A percentile compares a stretch with the other conserved stretches of the same genome.
These are phyloP conservation scores for Xerocomellus amylosporus DNA, from an alignment of 768 basidiomycete genomes.

Conservation along the genomic window DNA sequence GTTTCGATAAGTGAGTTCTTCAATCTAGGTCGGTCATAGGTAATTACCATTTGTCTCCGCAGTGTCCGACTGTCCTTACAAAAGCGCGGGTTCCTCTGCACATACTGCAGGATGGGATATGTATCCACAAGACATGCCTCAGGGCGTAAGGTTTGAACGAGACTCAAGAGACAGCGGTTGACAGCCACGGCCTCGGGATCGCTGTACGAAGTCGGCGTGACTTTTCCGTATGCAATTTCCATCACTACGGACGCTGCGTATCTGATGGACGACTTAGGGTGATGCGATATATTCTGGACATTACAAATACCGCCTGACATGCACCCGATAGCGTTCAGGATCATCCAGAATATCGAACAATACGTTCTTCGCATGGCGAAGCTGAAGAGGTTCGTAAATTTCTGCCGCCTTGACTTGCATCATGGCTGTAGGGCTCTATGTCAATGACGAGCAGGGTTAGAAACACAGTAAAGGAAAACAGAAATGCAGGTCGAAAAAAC, in stretches of 20 bases:
- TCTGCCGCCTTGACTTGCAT: conserved; percentile 2
- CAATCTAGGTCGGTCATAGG: neutral
- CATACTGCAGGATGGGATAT: conserved; percentile 3
- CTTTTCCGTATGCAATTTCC: conserved; percentile 2
- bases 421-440: conserved; percentile 1
- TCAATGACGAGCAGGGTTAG: neutral
- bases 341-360: conserved; percentile 5
- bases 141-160: neutral
- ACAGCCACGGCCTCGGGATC: conserved; percentile 7
- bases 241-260: conserved; percentile 5
- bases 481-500: neutral
- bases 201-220: conserved; percentile 4
- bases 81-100: conserved; percentile 10
- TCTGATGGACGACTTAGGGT: neutral
- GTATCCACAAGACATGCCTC: conserved; percentile 7
- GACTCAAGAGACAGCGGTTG: neutral
- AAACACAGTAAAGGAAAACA: neutral
- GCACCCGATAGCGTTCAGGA: conserved; percentile 5
- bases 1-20: neutral
- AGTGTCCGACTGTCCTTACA: conserved; percentile 2
- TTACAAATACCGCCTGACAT: neutral
- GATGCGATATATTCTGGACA: too few species aligned
- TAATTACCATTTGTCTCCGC: conserved; percentile 1
- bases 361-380: conserved; percentile 3
- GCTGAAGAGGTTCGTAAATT: conserved; percentile 4